These are phyloP conservation scores for Thalia dealbata DNA, from an alignment of 176 grass and related monocot species.

Conservation along the genomic window DNA sequence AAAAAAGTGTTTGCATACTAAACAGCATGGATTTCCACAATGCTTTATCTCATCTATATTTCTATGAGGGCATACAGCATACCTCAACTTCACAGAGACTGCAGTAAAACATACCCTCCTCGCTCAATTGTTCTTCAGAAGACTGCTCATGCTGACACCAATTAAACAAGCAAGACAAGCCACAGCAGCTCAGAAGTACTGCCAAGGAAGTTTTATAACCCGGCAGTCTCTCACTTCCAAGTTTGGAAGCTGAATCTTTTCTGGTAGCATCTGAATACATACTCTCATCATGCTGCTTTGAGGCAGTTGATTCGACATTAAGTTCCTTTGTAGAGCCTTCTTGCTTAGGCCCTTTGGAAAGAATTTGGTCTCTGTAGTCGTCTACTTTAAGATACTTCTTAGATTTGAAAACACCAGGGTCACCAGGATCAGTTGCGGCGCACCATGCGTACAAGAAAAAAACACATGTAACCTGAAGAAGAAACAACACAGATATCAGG, in stretches of 20 bases:
- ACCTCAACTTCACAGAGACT: constrained; percentile 96
- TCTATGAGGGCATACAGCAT: background rate
- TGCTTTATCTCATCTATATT: too few relatives aligned
- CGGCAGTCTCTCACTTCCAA: constrained; percentile 37
- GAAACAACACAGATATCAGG: background rate
- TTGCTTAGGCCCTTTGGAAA: constrained; percentile 4
- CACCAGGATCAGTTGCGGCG: constrained; percentile 80
- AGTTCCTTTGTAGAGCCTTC: constrained; percentile 31
- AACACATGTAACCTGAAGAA: constrained; percentile 58
- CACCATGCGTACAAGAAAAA: constrained; percentile 76
- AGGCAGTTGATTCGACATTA: constrained; percentile 20
- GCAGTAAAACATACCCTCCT: constrained; percentile 95
- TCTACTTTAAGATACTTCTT: constrained; percentile 38
- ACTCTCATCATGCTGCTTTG: constrained; percentile 24
- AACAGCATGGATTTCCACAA: background rate
- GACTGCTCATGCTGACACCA: constrained; percentile 35
- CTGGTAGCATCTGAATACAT: constrained; percentile 31
- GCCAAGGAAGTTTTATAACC: constrained; percentile 31
- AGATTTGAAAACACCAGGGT: constrained; percentile 74
- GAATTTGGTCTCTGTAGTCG: constrained; percentile 28
- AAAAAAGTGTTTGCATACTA: background rate
- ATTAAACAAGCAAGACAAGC: constrained; percentile 41
- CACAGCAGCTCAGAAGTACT: constrained; percentile 39
- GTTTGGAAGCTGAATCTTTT: constrained; percentile 35
- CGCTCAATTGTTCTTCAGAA: constrained; percentile 58